Percentiles rank a stretch among this genome's conserved stretches.
phyloP scores from a whole-genome alignment of 768 basidiomycete genomes.

The Ephemerocybe angulata region DNA sequence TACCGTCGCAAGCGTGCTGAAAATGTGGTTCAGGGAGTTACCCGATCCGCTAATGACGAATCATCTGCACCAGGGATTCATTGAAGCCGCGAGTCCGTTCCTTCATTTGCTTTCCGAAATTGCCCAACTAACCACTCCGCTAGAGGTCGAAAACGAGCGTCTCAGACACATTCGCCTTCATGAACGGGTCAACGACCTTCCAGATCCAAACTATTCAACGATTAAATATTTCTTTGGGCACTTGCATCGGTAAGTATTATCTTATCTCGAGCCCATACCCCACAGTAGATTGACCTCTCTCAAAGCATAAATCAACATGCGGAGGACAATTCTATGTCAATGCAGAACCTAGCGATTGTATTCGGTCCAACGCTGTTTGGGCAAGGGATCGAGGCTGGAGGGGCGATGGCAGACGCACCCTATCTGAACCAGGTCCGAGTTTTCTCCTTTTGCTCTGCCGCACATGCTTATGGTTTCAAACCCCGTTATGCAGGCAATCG shows the following conservation, averaged over 20 bases:
- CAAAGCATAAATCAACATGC: constrained; percentile 72
- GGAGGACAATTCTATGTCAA: constrained; percentile 84
- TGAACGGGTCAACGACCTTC: constrained; percentile 95
- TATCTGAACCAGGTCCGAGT: constrained; percentile 65
- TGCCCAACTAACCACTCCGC: neutral
- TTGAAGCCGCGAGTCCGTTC: constrained; percentile 88
- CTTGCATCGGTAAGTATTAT: constrained; percentile 67
- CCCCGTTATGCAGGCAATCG: constrained; percentile 66
- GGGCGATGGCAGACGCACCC: constrained; percentile 64
- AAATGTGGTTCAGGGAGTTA: constrained; percentile 94
- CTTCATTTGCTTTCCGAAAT: neutral
- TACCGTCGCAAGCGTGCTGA: constrained; percentile 90
- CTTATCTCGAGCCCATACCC: neutral
- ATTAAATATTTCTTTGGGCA: constrained; percentile 95
- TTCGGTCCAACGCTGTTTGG: constrained; percentile 98
- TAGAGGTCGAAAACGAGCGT: constrained; percentile 91
- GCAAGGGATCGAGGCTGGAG: constrained; percentile 44
- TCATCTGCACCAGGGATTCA: constrained; percentile 83
- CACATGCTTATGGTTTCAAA: constrained; percentile 13
- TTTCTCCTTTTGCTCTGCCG: constrained; percentile 8
- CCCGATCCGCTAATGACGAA: constrained; percentile 90
- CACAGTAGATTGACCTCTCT: neutral
- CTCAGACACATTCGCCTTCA: constrained; percentile 93
- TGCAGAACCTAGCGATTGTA: constrained; percentile 91
- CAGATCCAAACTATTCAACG: constrained; percentile 98